Base-by-base conservation (phyloP, 129 eudicot genomes). In the Calendula officinalis region DNA sequence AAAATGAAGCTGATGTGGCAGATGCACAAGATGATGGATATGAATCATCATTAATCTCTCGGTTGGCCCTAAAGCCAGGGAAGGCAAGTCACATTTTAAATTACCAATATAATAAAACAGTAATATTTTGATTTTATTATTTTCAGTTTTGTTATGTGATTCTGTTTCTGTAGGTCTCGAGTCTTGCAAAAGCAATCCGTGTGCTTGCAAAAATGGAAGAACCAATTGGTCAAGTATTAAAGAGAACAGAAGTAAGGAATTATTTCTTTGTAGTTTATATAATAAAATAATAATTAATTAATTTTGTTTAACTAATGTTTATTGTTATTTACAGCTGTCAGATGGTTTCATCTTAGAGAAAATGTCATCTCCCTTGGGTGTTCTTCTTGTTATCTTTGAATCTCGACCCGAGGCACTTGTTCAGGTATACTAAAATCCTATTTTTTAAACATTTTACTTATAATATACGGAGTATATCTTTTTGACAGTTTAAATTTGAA, bases 331-430 rank as follows among this genome's bases (percentile, higher is more conserved):
- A 64, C 92, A 94, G 99, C 75, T 94, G 66, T 85, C 99, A 15
- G 97, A 94, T 58, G 92, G 97, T 60, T 76, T 88, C 62, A 60
- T 86, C 56, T 77, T 94, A 62, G 99, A 94, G 64, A 94, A 94
- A 62, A 79, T 82, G 64, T 83, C 99, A 41, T 85, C 97, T 73
- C 87, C 96, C 12, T 71, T 94, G 83, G 99, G 99, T 34, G 97
- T 94, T 60, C 97, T 94, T 41, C 80, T 94, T 56, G 82, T 94
- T 77, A 90, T 94, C 56, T 92, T 94, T 51, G 99, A 94, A 81
- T 94, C 99, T 36, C 95, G 99, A 5, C 99, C 99, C 3, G 99
- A 92, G 66, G 99, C 99, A 60, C 77, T 94, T 38, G 95, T 94
- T 75, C 99, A 94, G 99, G 99, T 94, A 71, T 6, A 34, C 17